Evolutionary conservation across 2,329 filamentous ascomycete genomes (phyloP), one percentile per base, ranked within the genome.

Genomic region (Penicillium verrucosum): DNA sequence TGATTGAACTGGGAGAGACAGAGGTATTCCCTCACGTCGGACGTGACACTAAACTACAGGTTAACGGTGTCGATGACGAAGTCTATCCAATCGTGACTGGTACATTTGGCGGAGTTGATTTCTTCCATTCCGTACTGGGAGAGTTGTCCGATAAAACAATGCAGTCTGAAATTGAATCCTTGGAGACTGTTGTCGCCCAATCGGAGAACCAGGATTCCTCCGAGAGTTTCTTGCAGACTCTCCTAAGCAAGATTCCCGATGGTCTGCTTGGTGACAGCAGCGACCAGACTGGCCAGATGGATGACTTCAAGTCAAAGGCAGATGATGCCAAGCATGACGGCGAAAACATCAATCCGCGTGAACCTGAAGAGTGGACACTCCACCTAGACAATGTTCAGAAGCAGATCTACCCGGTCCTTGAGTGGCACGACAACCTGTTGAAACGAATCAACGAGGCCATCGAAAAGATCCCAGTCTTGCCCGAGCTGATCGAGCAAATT

Each of bases 101-200:
- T 58, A 97, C 92, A 7, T 97, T 97, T 74, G 92, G 92, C 60
- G 92, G 92, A 61, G 92, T 96, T 14, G 93, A 97, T 69, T 97
- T 97, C 77, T 79, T 96, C 59, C 91, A 96, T 77, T 94, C 89
- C 1, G 92, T 96, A 30, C 89, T 85, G 63, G 85, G 85, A 53
- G 85, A 87, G 65, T 85, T 96, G 50, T 89, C 88, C 38, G 92
- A 97, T 75, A 96, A 96, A 78, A 80, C 92, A 58, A 92, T 88
- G 30, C 92, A 97, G 72, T 94, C 90, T 59, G 93, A 97, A 71
- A 86, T 97, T 54, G 85, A 95, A 69, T 87, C 92, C 67, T 86
- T 97, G 11, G 89, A 97, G 74, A 88, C 88, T n/a, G 88, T 89
- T 18, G 87, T 97, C 46, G 74, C 88, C 34, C 73, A 83, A 27